Percentiles rank a stretch among this genome's conserved stretches.
Conservation (phyloP, 768 basidiomycete genomes). For the Macrolepiota albuminosa region DNA sequence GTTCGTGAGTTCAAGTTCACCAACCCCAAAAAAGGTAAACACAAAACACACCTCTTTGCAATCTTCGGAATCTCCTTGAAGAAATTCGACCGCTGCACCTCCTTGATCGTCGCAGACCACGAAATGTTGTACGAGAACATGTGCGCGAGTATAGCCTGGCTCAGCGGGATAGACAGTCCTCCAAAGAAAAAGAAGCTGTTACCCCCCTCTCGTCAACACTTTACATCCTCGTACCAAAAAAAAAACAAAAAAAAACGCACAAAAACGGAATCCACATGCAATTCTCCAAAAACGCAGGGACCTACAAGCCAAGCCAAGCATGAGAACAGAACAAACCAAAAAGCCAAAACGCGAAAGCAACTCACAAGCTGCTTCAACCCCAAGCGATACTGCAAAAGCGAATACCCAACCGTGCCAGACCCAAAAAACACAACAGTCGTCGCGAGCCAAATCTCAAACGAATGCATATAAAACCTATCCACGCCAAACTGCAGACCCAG, state of each 20-base stretch:
- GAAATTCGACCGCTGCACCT: constrained; percentile 83
- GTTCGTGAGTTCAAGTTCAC: too few relatives aligned
- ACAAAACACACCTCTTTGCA: constrained; percentile 51
- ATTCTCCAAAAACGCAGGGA: constrained; percentile 50
- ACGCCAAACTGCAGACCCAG: constrained; percentile 71
- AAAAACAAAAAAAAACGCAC: constrained; percentile 35
- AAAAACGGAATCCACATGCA: constrained; percentile 72
- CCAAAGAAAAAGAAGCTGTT: constrained; percentile 64
- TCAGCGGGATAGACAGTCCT: constrained; percentile 56
- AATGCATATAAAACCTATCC: constrained; percentile 74
- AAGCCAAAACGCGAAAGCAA: constrained; percentile 2
- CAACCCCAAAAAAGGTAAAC: too few relatives aligned
- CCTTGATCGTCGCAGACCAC: constrained; percentile 66
- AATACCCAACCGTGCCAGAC: constrained; percentile 65
- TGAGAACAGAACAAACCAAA: too few relatives aligned
- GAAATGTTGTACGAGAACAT: constrained; percentile 52
- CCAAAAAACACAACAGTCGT: constrained; percentile 76
- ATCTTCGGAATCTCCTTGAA: constrained; percentile 89
- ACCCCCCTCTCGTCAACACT: too few relatives aligned
- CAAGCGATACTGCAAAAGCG: constrained; percentile 68
- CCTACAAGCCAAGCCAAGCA: constrained; percentile 16
- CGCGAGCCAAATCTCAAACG: constrained; percentile 79
- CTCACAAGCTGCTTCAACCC: constrained; percentile 48
- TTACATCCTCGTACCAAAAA: neutral
- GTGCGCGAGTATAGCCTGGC: constrained; percentile 65